Base-by-base conservation (phyloP, 805 yeast species). In the Candida xyloterini region DNA sequence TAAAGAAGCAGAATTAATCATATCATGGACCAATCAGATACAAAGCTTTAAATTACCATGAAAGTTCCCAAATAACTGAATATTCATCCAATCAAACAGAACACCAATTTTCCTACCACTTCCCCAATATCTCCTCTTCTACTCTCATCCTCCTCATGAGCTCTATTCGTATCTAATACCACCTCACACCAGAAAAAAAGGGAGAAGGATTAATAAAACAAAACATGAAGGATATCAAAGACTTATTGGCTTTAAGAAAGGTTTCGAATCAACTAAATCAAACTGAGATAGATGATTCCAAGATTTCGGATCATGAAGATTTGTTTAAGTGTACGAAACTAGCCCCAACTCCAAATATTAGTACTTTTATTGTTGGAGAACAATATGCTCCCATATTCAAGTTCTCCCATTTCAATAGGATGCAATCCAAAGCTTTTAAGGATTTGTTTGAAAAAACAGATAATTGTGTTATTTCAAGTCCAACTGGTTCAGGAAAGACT, bases 401-500 rank as follows among this genome's bases (percentile, higher is more conserved):
- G 1, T 71, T 70, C 46, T 16, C 40, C 2, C 30, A 48, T 8
- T 71, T 76, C 52, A 77, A 77, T 44, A 60, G 48, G 40, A 74
- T 77, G 79, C 82, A 77, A 53, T 63, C 76, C 1, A 59, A 56
- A 33, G 67, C 74, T 6, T 76, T 71, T 43, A 40, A 56, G 2
- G 21, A 38, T 1, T 41, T 76, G 5, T 76, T 66, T 47, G 47
- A 60, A 4, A 35, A 52, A 2, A 50, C 56, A 13, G 47, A 56
- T 22, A 76, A 74, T 43, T 68, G 72, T 46, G 72, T 76, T 4
- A 59, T 76, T 8, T 66, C 77, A 28, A 62, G 81, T 4, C 82
- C 83, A 1, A 74, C 81, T 0, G 81, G 82, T 0, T 75, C 82
- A 0, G 81, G 83, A 0, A 77, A 77, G 46, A 75, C 81, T 0